A percentile compares a stretch with the other conserved stretches of the same genome.
Conservation (phyloP, 331 rosid genomes). For the Pyrus hybrid region DNA sequence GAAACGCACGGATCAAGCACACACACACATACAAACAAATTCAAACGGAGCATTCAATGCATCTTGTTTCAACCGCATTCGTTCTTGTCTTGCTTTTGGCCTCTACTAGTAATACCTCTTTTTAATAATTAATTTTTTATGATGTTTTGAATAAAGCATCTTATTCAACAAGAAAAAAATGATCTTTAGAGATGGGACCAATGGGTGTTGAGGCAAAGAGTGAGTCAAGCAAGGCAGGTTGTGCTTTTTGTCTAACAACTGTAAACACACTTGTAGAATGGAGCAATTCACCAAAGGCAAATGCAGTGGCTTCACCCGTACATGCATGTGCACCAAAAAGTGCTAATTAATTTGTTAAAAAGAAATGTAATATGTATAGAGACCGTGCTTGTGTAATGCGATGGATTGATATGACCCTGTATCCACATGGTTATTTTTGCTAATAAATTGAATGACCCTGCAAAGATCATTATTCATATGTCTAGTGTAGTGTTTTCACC, state of each 20-base stretch:
- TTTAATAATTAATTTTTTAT: too few relatives aligned
- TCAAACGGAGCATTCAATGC: neutral
- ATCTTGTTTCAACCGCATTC: neutral
- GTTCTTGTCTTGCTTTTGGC: neutral
- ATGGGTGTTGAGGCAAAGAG: conserved; percentile 8
- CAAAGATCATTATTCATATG: neutral
- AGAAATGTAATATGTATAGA: too few relatives aligned
- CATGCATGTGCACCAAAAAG: conserved; percentile 21
- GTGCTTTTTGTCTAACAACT: conserved; percentile 9
- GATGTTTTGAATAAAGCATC: too few relatives aligned
- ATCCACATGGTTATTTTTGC: neutral
- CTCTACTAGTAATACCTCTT: neutral
- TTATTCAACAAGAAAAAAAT: too few relatives aligned
- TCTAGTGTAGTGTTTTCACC: neutral
- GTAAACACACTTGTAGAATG: neutral
- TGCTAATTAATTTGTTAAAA: neutral
- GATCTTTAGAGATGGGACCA: neutral
- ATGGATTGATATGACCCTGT: neutral
- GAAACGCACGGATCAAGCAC: neutral
- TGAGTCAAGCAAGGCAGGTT: neutral
- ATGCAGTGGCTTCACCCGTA: conserved; percentile 22
- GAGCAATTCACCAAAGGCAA: conserved; percentile 24
- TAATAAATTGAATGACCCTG: neutral
- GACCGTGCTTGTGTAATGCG: neutral
- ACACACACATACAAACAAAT: neutral